Base-by-base conservation (phyloP, 345 rosid species). In the Citrus unshiu region DNA sequence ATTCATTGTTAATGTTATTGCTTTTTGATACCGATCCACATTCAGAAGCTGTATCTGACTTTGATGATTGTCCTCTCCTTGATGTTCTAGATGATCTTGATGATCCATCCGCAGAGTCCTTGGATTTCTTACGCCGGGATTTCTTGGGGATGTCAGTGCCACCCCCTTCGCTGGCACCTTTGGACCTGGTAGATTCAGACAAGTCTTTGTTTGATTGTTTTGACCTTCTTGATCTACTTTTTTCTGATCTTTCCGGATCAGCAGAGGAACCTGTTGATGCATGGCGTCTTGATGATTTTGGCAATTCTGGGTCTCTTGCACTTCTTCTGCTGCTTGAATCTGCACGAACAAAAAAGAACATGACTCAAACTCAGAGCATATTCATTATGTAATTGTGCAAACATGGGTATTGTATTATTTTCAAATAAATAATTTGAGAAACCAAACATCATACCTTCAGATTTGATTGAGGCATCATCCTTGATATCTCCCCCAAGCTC, bases 191-290 rank as follows among this genome's bases (percentile, higher is more conserved):
- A 10, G 76, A 18, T 30, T 88, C 86, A n/a, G 72, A 61, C 35
- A 16, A 13, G 3, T 82, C 84, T 74, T 82, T 71, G 59, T 40
- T 76, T 24, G 86, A 56, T 25, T 57, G 60, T 75, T 78, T 84
- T 3, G 98, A 83, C 56, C 86, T 87, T 66, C 92, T 84, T 56
- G 87, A 21, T 68, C 77, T 88, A 1, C 84, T 70, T 81, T 81
- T 91, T 9, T 91, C 93, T 18, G 92, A 13, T 71, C 81, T 86
- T 74, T 84, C 94, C 40, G 77, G 85, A 6, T 85, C 88, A 1
- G 60, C 72, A 4, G 56, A 27, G 9, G 58, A 74, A 1, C 80
- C 81, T 3, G 71, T 66, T 6, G 86, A 85, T 49, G 82, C 74
- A 49, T 75, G 79, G 73, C 86, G 85, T 84, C 90, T 87, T 6